These are phyloP conservation scores for Volvox africanus DNA, from an alignment of 139 green algal genomes.

Conservation along the genomic window DNA sequence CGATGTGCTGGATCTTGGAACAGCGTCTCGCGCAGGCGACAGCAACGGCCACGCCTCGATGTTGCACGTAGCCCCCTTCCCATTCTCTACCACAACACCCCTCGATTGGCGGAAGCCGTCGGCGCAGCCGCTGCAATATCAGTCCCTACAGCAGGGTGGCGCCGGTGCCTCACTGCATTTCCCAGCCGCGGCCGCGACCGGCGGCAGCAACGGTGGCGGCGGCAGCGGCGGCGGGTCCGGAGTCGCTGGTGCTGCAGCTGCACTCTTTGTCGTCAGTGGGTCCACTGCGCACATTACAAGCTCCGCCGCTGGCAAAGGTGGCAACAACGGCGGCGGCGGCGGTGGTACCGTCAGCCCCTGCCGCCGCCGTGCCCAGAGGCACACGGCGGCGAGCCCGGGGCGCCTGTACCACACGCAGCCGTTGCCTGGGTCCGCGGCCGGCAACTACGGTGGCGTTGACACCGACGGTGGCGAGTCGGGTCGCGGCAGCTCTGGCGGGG, in stretches of 20 bases:
- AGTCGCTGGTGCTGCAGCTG: neutral
- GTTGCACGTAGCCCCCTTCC: neutral
- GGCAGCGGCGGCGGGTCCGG: neutral
- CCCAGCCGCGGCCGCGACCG: neutral
- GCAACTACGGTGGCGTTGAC: neutral
- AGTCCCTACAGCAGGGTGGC: neutral
- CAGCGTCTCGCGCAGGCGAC: neutral
- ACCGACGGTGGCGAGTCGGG: neutral
- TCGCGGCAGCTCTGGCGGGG: neutral
- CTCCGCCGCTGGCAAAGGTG: neutral
- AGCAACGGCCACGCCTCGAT: neutral
- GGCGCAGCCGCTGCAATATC: neutral
- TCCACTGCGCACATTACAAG: neutral
- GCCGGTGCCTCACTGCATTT: neutral
- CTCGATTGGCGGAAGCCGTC: neutral
- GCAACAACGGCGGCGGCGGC: neutral
- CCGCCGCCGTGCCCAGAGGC: neutral
- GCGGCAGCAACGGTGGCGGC: neutral
- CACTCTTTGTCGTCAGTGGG: neutral
- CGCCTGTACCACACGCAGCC: conserved; percentile 11
- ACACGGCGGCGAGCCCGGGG: conserved; percentile 1
- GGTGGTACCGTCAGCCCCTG: neutral
- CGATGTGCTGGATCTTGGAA: neutral
- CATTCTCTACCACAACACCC: neutral
- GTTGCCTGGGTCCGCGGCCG: neutral